Evolutionary conservation across 2,329 filamentous ascomycete species (phyloP).

Genomic region (Calonectria montana): DNA sequence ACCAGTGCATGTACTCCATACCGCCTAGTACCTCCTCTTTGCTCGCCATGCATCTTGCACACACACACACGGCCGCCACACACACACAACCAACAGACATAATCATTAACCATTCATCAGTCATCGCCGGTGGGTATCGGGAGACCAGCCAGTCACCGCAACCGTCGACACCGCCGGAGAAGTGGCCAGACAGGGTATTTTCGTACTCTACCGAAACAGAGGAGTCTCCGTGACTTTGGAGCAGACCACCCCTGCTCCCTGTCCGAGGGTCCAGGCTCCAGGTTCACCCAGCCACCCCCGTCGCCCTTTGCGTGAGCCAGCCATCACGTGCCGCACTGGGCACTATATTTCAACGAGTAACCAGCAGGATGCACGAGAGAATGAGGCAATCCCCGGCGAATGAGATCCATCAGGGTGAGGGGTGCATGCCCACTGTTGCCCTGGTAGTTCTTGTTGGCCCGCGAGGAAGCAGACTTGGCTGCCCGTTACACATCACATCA

Average conservation of each 20-base stretch:
- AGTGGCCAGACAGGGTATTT: constrained; percentile 3
- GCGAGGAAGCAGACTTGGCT: not conserved
- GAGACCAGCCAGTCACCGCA: constrained; percentile 2
- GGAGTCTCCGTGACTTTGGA: not conserved
- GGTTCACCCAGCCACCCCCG: constrained; percentile 8
- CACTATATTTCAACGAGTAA: not conserved
- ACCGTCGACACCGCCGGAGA: constrained; percentile 10
- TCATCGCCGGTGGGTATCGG: not conserved
- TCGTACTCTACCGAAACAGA: constrained; percentile 5
- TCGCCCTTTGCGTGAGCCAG: not conserved
- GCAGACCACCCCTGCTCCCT: constrained; percentile 2
- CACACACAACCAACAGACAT: constrained; percentile 11
- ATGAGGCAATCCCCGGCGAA: not conserved
- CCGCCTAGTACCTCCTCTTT: not conserved
- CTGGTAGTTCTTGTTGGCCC: not conserved
- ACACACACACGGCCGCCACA: not conserved
- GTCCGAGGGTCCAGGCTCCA: not conserved
- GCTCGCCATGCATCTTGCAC: constrained; percentile 5
- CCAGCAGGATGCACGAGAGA: not conserved
- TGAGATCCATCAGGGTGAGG: not conserved
- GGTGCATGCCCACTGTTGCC: not conserved
- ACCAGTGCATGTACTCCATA: constrained; percentile 12
- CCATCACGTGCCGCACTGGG: constrained; percentile 8
- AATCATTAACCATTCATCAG: not conserved
- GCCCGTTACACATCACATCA: not conserved